These are phyloP conservation scores for Skeletonema menzelii DNA, from an alignment of 108 stramenopile species.

Conservation along the genomic window DNA sequence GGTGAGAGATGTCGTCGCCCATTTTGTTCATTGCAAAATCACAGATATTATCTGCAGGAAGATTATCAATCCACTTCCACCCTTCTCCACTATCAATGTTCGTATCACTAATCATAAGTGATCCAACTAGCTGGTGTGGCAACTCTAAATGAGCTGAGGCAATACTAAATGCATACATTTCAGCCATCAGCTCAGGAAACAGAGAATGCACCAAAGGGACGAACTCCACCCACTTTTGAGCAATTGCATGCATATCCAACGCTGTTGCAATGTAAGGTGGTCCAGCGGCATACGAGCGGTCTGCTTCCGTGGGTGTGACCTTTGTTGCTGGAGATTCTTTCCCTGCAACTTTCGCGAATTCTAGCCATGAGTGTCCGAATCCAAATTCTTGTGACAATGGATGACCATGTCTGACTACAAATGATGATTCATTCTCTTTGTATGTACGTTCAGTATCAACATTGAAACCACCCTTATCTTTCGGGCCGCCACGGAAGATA, in stretches of 20 bases:
- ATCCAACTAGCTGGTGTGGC: slow-evolving; percentile 50
- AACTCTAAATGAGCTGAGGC: slow-evolving; percentile 69
- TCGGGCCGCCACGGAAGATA: slow-evolving; percentile 12
- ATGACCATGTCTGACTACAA: slow-evolving; percentile 62
- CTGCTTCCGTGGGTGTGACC: neutral
- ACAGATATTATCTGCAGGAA: slow-evolving; percentile 5
- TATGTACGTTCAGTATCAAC: neutral
- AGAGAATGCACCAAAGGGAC: slow-evolving; percentile 15
- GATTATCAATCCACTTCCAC: slow-evolving; percentile 13
- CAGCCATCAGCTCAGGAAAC: slow-evolving; percentile 52
- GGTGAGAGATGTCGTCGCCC: neutral
- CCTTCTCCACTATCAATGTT: slow-evolving; percentile 6
- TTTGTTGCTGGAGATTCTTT: slow-evolving; percentile 1
- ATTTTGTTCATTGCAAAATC: slow-evolving; percentile 7
- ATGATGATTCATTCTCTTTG: neutral
- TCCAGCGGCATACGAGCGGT: neutral
- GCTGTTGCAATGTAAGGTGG: slow-evolving; percentile 35
- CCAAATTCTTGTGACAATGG: slow-evolving; percentile 87
- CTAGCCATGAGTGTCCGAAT: slow-evolving; percentile 70
- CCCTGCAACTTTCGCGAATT: slow-evolving; percentile 36
- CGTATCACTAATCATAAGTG: slow-evolving; percentile 59
- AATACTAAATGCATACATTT: slow-evolving; percentile 81
- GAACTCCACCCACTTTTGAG: slow-evolving; percentile 32
- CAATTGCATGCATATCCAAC: slow-evolving; percentile 41
- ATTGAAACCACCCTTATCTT: slow-evolving; percentile 8